Evolutionary conservation across 129 eudicot species (phyloP), one percentile per base, ranked within the genome.

Genomic region (Ambrosia trifida): DNA sequence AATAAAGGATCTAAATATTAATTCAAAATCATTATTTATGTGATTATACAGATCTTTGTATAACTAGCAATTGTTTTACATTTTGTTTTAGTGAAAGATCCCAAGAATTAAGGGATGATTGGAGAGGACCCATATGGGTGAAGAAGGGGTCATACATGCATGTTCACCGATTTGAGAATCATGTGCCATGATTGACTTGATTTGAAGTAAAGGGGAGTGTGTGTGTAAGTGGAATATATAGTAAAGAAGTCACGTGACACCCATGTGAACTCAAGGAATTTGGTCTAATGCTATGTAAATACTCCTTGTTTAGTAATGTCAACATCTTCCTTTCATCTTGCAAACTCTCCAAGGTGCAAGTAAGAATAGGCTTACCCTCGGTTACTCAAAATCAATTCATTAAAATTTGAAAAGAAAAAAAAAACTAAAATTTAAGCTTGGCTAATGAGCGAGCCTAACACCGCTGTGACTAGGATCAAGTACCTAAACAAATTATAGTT

Each of bases 241-340:
- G 56, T 58, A 74, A 66, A 76, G 67, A 61, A 50, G 85, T 85
- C 94, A 87, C 87, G 89, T 87, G 94, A 46, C 79, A 53, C 72
- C 86, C 90, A 88, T 85, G 95, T 85, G 95, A 72, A 31, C 30
- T 73, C 32, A 32, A 30, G 58, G 4, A 81, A 69, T 78, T 69
- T 85, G 87, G 78, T 70, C 82, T 78, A 70, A 66, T 79, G 72
- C 87, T 9, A 38, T 38, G 44, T 40, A 66, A 60, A 47, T 14
- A 12, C 60, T 19, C 31, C 41, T 64, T 70, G 44, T 19, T 66
- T 43, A 75, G 73, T 51, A 63, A 61, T 72, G 58, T 78, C 80
- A 51, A 54, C 76, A 53, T 74, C 79, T 64, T 51, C 58, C 66
- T 54, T 63, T 56, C 56, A 16, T 64, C 17, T 10, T n/a, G 60